phyloP scores from a whole-genome alignment of 805 yeast species.

The Danielia oregonensis region DNA sequence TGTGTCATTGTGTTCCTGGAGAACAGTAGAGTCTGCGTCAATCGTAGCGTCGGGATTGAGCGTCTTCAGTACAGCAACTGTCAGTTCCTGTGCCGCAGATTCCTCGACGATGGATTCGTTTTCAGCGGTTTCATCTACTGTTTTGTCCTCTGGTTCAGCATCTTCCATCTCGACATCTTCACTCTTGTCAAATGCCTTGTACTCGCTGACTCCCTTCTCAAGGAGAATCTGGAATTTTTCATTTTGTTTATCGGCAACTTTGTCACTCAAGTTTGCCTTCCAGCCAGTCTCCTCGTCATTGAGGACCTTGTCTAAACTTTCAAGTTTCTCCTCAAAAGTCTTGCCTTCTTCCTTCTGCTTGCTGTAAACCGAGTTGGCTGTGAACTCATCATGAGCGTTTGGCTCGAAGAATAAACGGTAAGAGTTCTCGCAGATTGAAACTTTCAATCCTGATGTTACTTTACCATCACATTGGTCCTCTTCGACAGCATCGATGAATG shows the following conservation, averaged over 20 bases:
- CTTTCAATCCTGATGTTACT: constrained; percentile 66
- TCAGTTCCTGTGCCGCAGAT: constrained; percentile 5
- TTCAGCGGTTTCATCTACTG: constrained; percentile 9
- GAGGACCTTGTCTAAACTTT: constrained; percentile 35
- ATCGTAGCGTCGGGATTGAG: constrained; percentile 18
- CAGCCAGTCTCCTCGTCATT: constrained; percentile 55
- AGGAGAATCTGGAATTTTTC: constrained; percentile 32
- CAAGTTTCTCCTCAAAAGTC: constrained; percentile 27
- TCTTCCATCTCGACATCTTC: constrained; percentile 2
- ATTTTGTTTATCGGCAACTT: constrained; percentile 26
- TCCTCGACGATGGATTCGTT: constrained; percentile 6
- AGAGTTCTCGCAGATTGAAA: constrained; percentile 72
- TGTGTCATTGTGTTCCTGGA: constrained; percentile 46
- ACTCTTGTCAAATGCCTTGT: constrained; percentile 15
- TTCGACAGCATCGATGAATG: constrained; percentile 50
- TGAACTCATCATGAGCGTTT: constrained; percentile 73
- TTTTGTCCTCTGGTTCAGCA: constrained; percentile 10
- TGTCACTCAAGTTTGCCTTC: constrained; percentile 43
- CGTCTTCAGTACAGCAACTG: constrained; percentile 7
- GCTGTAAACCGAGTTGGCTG: constrained; percentile 53
- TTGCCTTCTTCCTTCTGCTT: constrained; percentile 27
- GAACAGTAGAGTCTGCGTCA: constrained; percentile 50
- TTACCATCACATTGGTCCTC: constrained; percentile 60
- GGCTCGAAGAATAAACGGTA: constrained; percentile 80
- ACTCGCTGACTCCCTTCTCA: constrained; percentile 38